Percentiles rank a stretch among this genome's conserved stretches.
phyloP scores from a whole-genome alignment of 2,329 filamentous ascomycete genomes.

The Aspergillus clavatus region DNA sequence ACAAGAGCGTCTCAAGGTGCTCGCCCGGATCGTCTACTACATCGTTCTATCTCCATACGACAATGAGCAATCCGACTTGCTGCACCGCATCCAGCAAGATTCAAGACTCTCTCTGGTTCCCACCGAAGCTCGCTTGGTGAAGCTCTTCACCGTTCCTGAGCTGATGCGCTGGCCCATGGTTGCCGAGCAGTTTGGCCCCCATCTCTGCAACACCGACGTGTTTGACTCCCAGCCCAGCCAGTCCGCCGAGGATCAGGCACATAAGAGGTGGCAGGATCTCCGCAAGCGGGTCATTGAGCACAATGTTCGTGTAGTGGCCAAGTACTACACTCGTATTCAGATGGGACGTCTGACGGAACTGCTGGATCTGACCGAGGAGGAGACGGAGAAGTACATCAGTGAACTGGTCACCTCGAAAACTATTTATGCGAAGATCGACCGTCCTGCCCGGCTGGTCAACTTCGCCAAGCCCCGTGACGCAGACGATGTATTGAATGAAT shows the following conservation, averaged over 20 bases:
- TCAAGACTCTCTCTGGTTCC: slow-evolving; percentile 72
- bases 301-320: slow-evolving; percentile 94
- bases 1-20: slow-evolving; percentile 53
- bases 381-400: slow-evolving; percentile 98
- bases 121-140: slow-evolving; percentile 78
- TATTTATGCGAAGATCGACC: slow-evolving; percentile 94
- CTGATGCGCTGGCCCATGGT: slow-evolving; percentile 98
- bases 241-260: slow-evolving; percentile 72
- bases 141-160: slow-evolving; percentile 91
- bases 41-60: slow-evolving; percentile 94
- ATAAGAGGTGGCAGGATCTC: slow-evolving; percentile 86
- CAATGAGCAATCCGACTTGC: slow-evolving; percentile 95
- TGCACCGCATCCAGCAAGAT: slow-evolving; percentile 88
- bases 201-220: slow-evolving; percentile 83
- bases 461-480: slow-evolving; percentile 94
- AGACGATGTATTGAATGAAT: slow-evolving; percentile 95
- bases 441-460: slow-evolving; percentile 83
- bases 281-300: slow-evolving; percentile 99
- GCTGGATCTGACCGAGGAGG: slow-evolving; percentile 85
- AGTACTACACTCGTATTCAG: slow-evolving; percentile 97
- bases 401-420: slow-evolving; percentile 97
- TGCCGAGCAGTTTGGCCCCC: slow-evolving; percentile 78
- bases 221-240: slow-evolving; percentile 63
- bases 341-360: slow-evolving; percentile 86
- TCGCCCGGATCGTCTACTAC: slow-evolving; percentile 96